Evolutionary conservation across 1,284 basidiomycete genomes (phyloP).

Genomic region (Austroboletus niveus): DNA sequence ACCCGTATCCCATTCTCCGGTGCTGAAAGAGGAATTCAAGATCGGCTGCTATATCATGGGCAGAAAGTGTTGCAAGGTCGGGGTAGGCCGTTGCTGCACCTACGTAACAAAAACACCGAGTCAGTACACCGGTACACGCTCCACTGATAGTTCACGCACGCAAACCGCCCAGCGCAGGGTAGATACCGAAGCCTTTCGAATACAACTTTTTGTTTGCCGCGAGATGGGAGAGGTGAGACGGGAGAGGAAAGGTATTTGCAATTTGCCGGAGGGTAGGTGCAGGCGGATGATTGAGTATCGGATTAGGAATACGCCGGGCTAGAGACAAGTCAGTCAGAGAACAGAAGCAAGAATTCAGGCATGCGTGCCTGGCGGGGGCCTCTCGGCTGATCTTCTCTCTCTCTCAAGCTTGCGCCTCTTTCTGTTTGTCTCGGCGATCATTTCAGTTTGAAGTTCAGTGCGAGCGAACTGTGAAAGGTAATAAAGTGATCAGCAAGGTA

Average conservation of each 20-base stretch:
- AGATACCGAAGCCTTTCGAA: slow-evolving; percentile 19
- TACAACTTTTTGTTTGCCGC: slow-evolving; percentile 17
- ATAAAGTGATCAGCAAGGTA: slow-evolving; percentile 6
- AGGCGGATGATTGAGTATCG: slow-evolving; percentile 40
- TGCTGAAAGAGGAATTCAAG: slow-evolving; percentile 54
- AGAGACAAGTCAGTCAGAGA: slow-evolving; percentile 3
- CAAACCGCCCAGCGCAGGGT: slow-evolving; percentile 20
- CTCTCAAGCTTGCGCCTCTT: slow-evolving; percentile 80
- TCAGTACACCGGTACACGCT: slow-evolving; percentile 12
- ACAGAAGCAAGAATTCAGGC: neutral
- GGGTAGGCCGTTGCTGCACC: slow-evolving; percentile 45
- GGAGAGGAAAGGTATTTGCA: slow-evolving; percentile 39
- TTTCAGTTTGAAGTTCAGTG: slow-evolving; percentile 74
- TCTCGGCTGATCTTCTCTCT: slow-evolving; percentile 71
- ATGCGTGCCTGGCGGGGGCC: slow-evolving; percentile 63
- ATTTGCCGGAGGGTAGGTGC: slow-evolving; percentile 51
- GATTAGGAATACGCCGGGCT: slow-evolving; percentile 51
- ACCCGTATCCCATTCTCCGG: slow-evolving; percentile 35
- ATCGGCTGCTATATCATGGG: slow-evolving; percentile 52
- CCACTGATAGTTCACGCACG: slow-evolving; percentile 14
- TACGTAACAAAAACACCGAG: slow-evolving; percentile 2
- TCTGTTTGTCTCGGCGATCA: slow-evolving; percentile 81
- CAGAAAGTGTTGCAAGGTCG: slow-evolving; percentile 49
- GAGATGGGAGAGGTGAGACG: slow-evolving; percentile 22
- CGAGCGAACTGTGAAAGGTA: slow-evolving; percentile 48